Conservation (phyloP, 2,329 filamentous ascomycete genomes). For the Paecilomyces niveus region DNA sequence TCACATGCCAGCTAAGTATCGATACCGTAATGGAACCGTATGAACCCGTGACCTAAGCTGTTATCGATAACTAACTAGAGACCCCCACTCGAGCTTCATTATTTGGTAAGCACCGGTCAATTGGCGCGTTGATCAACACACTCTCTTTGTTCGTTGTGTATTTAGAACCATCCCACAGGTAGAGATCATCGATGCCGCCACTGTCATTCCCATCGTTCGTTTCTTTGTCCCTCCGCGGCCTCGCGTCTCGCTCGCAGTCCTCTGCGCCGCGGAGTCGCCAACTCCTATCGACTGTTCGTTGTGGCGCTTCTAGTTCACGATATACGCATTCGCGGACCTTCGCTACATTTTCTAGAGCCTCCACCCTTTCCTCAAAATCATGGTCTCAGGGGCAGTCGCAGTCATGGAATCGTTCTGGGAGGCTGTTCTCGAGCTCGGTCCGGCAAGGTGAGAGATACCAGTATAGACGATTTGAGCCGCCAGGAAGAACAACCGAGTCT, state of each 20-base stretch:
- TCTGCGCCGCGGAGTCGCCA: background rate
- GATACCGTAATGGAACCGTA: background rate
- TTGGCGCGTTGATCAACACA: background rate
- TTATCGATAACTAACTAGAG: background rate
- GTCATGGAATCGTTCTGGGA: background rate
- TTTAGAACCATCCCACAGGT: background rate
- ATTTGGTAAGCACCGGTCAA: background rate
- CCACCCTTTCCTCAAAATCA: background rate
- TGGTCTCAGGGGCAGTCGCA: background rate
- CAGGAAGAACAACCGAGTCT: slow-evolving; percentile 9
- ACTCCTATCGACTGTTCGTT: background rate
- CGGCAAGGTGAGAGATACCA: slow-evolving; percentile 4
- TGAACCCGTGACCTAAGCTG: background rate
- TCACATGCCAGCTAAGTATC: background rate
- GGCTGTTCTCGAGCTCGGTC: slow-evolving; percentile 10
- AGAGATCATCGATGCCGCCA: background rate
- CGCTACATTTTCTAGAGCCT: background rate
- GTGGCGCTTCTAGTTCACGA: background rate
- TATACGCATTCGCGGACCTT: background rate
- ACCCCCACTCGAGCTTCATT: background rate
- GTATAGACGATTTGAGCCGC: slow-evolving; percentile 14
- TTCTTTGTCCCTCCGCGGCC: background rate
- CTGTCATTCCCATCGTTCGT: background rate
- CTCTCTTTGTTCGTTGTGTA: background rate
- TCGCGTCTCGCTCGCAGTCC: background rate